Evolutionary conservation across 176 grass and related monocot genomes (phyloP).

Genomic region (bread wheat (Triticum aestivum)): IWGSC_CS_RefSeq_v2.1 NC_057811.1:117194023-117194522

Average conservation of each 20-base stretch:
- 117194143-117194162: background rate
- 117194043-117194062: background rate
- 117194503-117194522: background rate
- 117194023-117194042: background rate
- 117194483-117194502: too few species aligned
- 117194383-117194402: background rate
- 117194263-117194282: background rate
- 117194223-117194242: background rate
- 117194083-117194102: background rate
- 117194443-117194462: slow-evolving; percentile 36
- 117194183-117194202: background rate
- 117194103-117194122: background rate
- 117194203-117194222: background rate
- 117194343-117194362: background rate
- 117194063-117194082: background rate
- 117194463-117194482: background rate
- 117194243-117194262: background rate
- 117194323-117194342: background rate
- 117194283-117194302: background rate
- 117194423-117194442: background rate
- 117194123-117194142: background rate
- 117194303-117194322: background rate
- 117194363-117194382: background rate
- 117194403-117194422: background rate
- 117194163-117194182: background rate